These are phyloP conservation scores for Coemansia sp. DNA, from an alignment of 192 early-diverging fungal species.

Conservation along the genomic window DNA sequence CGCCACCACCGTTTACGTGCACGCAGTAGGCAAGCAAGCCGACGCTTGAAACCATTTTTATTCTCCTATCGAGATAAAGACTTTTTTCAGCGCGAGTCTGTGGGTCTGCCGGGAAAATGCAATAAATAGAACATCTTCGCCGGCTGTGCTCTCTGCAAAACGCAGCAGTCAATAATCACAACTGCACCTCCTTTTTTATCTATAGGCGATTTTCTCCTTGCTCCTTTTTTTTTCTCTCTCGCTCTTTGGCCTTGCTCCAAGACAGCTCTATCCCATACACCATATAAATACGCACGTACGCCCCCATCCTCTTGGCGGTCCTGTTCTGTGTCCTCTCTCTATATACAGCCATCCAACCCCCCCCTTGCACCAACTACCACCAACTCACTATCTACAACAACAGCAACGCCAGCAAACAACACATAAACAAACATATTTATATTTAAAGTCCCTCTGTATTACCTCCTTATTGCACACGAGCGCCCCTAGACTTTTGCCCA, in stretches of 20 bases:
- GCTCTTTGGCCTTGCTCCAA: neutral
- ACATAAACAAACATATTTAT: too few species aligned
- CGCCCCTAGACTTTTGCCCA: too few species aligned
- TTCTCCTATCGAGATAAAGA: conserved; percentile 4
- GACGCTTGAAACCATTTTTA: neutral
- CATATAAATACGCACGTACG: neutral
- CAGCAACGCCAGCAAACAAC: neutral
- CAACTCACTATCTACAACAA: neutral
- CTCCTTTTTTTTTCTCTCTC: conserved; percentile 1
- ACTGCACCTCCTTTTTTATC: conserved; percentile 1
- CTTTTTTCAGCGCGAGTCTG: neutral
- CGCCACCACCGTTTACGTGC: neutral
- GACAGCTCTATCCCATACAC: neutral
- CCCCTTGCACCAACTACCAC: neutral
- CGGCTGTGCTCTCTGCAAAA: conserved; percentile 2
- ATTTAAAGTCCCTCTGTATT: too few species aligned
- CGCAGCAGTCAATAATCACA: neutral
- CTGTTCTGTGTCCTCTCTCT: neutral
- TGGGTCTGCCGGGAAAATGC: neutral
- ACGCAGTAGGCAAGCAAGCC: neutral
- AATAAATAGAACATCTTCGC: conserved; percentile 9
- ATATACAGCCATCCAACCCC: neutral
- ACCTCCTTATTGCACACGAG: too few species aligned
- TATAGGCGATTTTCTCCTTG: neutral
- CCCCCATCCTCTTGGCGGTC: neutral